A percentile compares a stretch with the other conserved stretches of the same genome.
Conservation (phyloP, 2,329 filamentous ascomycete species). For the Blastomyces silverae region DNA sequence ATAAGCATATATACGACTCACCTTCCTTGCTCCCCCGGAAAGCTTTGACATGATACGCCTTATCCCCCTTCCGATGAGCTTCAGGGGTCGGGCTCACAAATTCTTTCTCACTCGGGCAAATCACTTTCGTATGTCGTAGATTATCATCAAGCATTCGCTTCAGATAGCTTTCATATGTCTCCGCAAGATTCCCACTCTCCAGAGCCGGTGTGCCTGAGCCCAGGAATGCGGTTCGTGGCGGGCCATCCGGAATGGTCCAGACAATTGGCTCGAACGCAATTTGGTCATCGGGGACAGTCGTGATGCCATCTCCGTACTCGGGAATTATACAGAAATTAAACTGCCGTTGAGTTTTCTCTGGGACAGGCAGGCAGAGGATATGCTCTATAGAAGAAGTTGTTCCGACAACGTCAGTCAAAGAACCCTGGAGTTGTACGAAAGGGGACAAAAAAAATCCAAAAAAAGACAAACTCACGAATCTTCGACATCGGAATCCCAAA, state of each 20-base stretch:
- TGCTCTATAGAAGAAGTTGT: conserved; percentile 38
- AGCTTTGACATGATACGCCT: conserved; percentile 58
- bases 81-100: conserved; percentile 56
- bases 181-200: conserved; percentile 38
- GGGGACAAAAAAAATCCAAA: background rate
- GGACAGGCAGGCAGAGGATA: conserved; percentile 55
- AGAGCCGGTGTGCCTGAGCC: conserved; percentile 39
- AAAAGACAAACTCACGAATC: conserved; percentile 38
- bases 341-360: conserved; percentile 57
- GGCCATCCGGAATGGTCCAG: conserved; percentile 53
- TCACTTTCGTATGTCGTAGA: conserved; percentile 42
- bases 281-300: conserved; percentile 38
- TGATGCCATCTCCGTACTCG: conserved; percentile 46
- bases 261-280: conserved; percentile 50
- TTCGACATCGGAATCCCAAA: conserved; percentile 47
- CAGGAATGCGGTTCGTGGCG: conserved; percentile 41
- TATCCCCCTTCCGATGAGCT: conserved; percentile 56
- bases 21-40: conserved; percentile 60
- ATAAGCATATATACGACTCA: conserved; percentile 26
- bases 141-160: conserved; percentile 45
- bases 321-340: conserved; percentile 58
- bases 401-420: background rate
- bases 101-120: conserved; percentile 50
- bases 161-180: conserved; percentile 43
- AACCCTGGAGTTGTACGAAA: background rate